Conservation (phyloP, 1,139 yeast species). For the Sporopachydermia cereana region DNA sequence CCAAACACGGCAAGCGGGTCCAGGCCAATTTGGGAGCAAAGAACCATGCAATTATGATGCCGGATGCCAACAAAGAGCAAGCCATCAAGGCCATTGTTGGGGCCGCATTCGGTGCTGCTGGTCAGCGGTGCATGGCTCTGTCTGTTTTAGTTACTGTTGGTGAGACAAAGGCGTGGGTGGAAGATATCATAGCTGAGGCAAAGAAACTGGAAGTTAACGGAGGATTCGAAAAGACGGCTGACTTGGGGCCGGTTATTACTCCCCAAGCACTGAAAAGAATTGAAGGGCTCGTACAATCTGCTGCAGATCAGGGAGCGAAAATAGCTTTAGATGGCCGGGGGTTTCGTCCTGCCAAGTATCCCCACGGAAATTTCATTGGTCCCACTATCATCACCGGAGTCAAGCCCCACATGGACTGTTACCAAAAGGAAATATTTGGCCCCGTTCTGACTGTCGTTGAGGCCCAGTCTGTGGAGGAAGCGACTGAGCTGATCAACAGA, state of each 20-base stretch:
- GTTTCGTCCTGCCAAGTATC: slow-evolving; percentile 36
- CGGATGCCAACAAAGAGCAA: slow-evolving; percentile 59
- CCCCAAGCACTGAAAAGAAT: slow-evolving; percentile 47
- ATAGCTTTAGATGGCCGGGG: slow-evolving; percentile 56
- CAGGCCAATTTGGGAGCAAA: slow-evolving; percentile 75
- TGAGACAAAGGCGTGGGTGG: slow-evolving; percentile 51
- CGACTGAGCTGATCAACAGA: slow-evolving; percentile 50
- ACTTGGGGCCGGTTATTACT: slow-evolving; percentile 64
- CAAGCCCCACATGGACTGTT: slow-evolving; percentile 59
- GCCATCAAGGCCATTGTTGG: slow-evolving; percentile 60
- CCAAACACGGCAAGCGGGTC: slow-evolving; percentile 62
- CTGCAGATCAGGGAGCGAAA: slow-evolving; percentile 43
- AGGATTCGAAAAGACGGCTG: slow-evolving; percentile 51
- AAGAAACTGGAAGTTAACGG: slow-evolving; percentile 48
- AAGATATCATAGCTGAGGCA: slow-evolving; percentile 50
- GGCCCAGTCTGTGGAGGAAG: slow-evolving; percentile 61
- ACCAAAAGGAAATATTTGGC: slow-evolving; percentile 68
- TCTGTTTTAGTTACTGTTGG: slow-evolving; percentile 72
- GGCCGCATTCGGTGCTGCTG: slow-evolving; percentile 80
- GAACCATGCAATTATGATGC: slow-evolving; percentile 62
- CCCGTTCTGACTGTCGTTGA: slow-evolving; percentile 60
- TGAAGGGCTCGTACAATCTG: slow-evolving; percentile 42
- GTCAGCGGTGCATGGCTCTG: slow-evolving; percentile 79
- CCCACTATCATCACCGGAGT: slow-evolving; percentile 59
- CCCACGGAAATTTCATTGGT: slow-evolving; percentile 63